Conservation (phyloP, 371 early-diverging fungal genomes). For the Mucor racemosus region DNA sequence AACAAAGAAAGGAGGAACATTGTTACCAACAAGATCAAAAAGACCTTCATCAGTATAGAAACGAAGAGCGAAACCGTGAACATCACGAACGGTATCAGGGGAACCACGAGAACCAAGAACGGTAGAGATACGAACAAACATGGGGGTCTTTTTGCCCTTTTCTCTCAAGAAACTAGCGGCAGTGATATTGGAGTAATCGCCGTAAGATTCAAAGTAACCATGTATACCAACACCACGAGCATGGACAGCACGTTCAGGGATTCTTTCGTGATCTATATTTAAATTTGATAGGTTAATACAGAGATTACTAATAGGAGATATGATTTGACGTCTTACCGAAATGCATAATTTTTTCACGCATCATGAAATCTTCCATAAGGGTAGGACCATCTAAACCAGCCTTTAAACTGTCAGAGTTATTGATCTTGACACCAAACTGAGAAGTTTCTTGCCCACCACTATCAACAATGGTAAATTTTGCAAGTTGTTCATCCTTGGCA, state of each 20-base stretch:
- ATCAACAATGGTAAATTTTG: constrained; percentile 13
- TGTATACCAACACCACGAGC: constrained; percentile 59
- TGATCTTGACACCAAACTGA: constrained; percentile 34
- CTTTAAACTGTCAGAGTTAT: constrained; percentile 37
- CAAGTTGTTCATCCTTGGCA: not conserved
- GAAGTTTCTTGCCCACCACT: constrained; percentile 31
- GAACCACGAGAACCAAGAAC: constrained; percentile 53
- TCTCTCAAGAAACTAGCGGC: constrained; percentile 46
- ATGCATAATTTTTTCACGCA: constrained; percentile 58
- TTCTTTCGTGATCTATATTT: constrained; percentile 40
- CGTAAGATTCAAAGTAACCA: constrained; percentile 58
- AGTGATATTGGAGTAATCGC: constrained; percentile 48
- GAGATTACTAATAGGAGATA: too few species aligned
- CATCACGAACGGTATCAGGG: constrained; percentile 61
- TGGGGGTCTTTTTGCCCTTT: constrained; percentile 52
- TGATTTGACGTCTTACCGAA: constrained; percentile 41
- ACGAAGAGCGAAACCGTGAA: constrained; percentile 63
- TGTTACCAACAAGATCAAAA: constrained; percentile 43
- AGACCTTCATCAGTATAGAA: constrained; percentile 67
- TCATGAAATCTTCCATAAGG: constrained; percentile 53
- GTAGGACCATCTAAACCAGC: constrained; percentile 55
- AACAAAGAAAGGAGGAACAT: constrained; percentile 55
- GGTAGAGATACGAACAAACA: constrained; percentile 65
- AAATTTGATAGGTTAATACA: too few species aligned
- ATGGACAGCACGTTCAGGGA: constrained; percentile 64